Conservation (phyloP, 352 stramenopile genomes). For the Phytophthora capsici region DNA sequence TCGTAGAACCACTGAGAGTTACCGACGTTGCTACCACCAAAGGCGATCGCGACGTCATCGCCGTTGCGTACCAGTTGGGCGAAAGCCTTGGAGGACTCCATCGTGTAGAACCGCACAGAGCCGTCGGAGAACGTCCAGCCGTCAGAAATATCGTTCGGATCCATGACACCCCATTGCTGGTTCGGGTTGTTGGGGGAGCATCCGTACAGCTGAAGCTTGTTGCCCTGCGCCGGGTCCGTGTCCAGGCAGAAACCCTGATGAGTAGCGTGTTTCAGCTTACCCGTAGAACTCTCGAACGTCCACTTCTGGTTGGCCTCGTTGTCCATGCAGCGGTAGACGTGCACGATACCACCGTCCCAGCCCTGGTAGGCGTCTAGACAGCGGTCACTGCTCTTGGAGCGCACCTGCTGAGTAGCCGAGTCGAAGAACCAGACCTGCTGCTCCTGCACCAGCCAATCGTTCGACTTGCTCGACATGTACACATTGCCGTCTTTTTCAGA, state of each 20-base stretch:
- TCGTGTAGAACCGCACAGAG: slow-evolving; percentile 51
- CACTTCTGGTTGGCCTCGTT: too few relatives aligned
- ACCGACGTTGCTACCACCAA: slow-evolving; percentile 30
- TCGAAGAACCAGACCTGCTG: slow-evolving; percentile 79
- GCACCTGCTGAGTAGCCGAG: slow-evolving; percentile 31
- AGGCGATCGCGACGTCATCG: slow-evolving; percentile 40
- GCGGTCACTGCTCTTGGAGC: too few relatives aligned
- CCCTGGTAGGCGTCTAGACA: too few relatives aligned
- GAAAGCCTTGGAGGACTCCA: slow-evolving; percentile 44
- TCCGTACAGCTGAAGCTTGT: slow-evolving; percentile 68
- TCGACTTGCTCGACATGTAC: slow-evolving; percentile 48
- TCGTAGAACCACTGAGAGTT: slow-evolving; percentile 53
- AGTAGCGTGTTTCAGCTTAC: slow-evolving; percentile 47
- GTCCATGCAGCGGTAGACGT: too few relatives aligned
- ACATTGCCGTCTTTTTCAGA: slow-evolving; percentile 49
- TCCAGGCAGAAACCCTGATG: slow-evolving; percentile 68
- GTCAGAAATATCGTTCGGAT: slow-evolving; percentile 8
- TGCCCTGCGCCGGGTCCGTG: slow-evolving; percentile 42
- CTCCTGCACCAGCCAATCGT: slow-evolving; percentile 56
- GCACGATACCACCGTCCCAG: too few relatives aligned
- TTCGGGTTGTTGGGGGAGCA: slow-evolving; percentile 64
- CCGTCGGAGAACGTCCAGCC: slow-evolving; percentile 17
- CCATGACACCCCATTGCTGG: slow-evolving; percentile 53
- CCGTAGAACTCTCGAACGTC: slow-evolving; percentile 39
- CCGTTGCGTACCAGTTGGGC: slow-evolving; percentile 46